Percentiles rank a stretch among this genome's conserved stretches.
Evolutionary conservation across 2,329 filamentous ascomycete genomes (phyloP).

Genomic region (Colletotrichum sojae): DNA sequence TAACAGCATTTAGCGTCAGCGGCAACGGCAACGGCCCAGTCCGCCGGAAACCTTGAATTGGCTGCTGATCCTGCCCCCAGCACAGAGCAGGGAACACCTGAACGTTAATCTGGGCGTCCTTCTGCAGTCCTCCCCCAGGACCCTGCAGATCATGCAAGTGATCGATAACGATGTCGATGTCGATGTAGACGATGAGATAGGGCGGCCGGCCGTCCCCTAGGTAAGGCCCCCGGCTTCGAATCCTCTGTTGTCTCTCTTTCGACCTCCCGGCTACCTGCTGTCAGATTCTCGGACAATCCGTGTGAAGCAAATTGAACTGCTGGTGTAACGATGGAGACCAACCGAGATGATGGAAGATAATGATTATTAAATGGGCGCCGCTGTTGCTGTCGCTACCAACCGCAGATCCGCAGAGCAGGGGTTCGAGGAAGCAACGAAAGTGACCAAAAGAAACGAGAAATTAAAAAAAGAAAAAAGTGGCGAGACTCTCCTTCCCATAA

Average conservation of each 20-base stretch:
- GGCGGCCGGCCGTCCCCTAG: slow-evolving; percentile 4
- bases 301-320: neutral
- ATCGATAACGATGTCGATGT: slow-evolving; percentile 26
- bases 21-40: slow-evolving; percentile 38
- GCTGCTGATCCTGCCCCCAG: slow-evolving; percentile 31
- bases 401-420: slow-evolving; percentile 2
- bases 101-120: slow-evolving; percentile 34
- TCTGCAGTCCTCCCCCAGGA: slow-evolving; percentile 31
- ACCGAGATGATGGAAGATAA: slow-evolving; percentile 7
- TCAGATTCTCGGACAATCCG: slow-evolving; percentile 9
- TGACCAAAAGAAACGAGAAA: slow-evolving; percentile 14
- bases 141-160: slow-evolving; percentile 41
- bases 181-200: slow-evolving; percentile 1
- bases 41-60: slow-evolving; percentile 33
- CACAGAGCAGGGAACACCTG: slow-evolving; percentile 33
- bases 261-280: neutral
- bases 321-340: slow-evolving; percentile 1
- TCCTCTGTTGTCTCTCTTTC: neutral
- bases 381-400: neutral
- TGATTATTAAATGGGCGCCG: neutral
- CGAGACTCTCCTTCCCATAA: slow-evolving; percentile 30
- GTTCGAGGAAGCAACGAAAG: neutral
- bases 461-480: slow-evolving; percentile 28
- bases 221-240: neutral
- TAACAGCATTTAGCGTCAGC: neutral